Evolutionary conservation across 805 yeast genomes (phyloP).

Genomic region (Lipomyces japonicus): DNA sequence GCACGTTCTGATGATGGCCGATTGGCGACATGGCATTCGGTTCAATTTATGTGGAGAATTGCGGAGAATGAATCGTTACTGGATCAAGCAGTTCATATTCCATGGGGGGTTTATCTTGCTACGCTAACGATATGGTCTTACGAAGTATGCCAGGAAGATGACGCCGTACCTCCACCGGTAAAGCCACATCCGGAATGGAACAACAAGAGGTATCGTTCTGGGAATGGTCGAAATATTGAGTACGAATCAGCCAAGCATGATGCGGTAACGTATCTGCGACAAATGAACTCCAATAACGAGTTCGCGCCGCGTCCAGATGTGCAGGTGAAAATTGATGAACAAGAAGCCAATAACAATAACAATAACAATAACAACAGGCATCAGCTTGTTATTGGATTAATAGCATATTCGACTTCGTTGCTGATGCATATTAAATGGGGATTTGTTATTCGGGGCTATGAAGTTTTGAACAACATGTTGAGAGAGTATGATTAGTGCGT

Average conservation of each 20-base stretch:
- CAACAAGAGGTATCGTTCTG: conserved; percentile 12
- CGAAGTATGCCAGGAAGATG: conserved; percentile 24
- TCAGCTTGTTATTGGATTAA: conserved; percentile 26
- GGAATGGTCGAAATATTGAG: conserved; percentile 18
- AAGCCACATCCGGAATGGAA: background rate
- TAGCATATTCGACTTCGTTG: conserved; percentile 26
- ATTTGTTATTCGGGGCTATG: conserved; percentile 27
- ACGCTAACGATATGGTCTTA: conserved; percentile 34
- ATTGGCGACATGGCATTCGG: conserved; percentile 35
- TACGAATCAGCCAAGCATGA: conserved; percentile 24
- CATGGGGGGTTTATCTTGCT: conserved; percentile 35
- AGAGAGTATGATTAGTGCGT: conserved; percentile 20
- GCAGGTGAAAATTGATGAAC: background rate
- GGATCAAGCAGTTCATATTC: conserved; percentile 32
- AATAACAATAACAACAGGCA: conserved; percentile 9
- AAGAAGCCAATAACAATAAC: background rate
- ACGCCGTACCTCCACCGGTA: conserved; percentile 6
- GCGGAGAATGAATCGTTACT: conserved; percentile 29
- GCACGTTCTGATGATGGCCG: conserved; percentile 32
- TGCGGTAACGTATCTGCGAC: conserved; percentile 23
- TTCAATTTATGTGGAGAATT: conserved; percentile 31
- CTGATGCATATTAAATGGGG: conserved; percentile 29
- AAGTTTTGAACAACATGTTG: conserved; percentile 23
- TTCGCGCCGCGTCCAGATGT: background rate
- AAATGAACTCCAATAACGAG: conserved; percentile 17